Conservation (phyloP, 441 rosid genomes). For the Breynia disticha region DNA sequence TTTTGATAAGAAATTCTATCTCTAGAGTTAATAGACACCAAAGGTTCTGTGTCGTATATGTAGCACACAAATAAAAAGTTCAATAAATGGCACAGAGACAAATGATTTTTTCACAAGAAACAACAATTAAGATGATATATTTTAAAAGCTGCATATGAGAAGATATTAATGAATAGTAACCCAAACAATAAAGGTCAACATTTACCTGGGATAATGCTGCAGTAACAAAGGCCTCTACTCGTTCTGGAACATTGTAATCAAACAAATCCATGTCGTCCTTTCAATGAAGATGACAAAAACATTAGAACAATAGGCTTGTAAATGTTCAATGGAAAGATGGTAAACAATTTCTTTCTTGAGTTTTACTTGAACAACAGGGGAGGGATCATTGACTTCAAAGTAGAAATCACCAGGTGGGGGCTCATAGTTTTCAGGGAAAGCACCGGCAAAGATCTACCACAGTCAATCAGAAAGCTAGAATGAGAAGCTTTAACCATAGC, state of each 20-base stretch:
- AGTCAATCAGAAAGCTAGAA: conserved; percentile 12
- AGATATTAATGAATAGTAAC: not conserved
- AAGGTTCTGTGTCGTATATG: not conserved
- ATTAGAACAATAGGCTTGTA: conserved; percentile 14
- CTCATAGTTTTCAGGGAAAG: conserved; percentile 89
- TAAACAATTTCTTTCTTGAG: conserved; percentile 12
- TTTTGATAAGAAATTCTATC: not conserved
- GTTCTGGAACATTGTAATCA: conserved; percentile 95
- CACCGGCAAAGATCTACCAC: conserved; percentile 89
- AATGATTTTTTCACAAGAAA: too few relatives aligned
- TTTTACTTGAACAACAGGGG: conserved; percentile 79
- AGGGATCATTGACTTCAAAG: conserved; percentile 81
- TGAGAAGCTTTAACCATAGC: not conserved
- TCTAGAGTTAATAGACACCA: not conserved
- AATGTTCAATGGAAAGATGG: conserved; percentile 14
- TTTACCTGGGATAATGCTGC: conserved; percentile 91
- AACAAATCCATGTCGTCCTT: conserved; percentile 78
- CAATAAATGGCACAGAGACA: too few relatives aligned
- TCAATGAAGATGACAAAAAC: conserved; percentile 19
- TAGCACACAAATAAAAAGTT: too few relatives aligned
- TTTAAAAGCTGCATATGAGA: not conserved
- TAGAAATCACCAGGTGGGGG: conserved; percentile 96
- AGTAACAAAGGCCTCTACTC: conserved; percentile 80
- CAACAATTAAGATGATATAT: not conserved
- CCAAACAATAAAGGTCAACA: conserved; percentile 3